Evolutionary conservation across 208 protist species (phyloP), one percentile per base, ranked within the genome.

Genomic region (Leishmania arabica): DNA sequence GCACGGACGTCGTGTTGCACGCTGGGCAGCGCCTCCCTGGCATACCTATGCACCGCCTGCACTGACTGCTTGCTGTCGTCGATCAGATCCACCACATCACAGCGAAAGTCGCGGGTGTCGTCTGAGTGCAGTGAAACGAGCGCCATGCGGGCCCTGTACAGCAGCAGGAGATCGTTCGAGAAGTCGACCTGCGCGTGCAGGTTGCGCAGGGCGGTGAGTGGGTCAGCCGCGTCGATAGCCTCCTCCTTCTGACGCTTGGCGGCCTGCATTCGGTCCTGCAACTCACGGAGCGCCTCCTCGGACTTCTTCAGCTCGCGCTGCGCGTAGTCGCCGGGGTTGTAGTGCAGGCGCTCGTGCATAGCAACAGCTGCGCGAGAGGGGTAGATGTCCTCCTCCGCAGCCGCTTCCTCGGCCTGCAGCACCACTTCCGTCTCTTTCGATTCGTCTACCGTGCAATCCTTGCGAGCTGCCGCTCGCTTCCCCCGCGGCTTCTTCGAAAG

Each of bases 161-260:
- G 87, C 27, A 95, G 85, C 72, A 96, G 83, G 62, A 96, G 49
- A 72, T 96, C 93, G 80, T 96, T 96, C 13, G 88, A 92, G 79
- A 95, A 87, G 86, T 96, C 91, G n/a, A 95, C 90, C 87, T 97
- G 91, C 0, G 89, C 85, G 83, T 91, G 90, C 27, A 95, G 84
- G 80, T 85, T 87, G 64, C 87, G 86, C 60, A 97, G 86, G 6
- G 92, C 91, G 0, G 89, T 89, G 73, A 86, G 85, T 21, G 91
- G 90, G 58, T 92, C 75, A 47, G 77, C 82, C 7, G 83, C 75
- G 64, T 95, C 90, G 49, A 97, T 91, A 27, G 91, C 91, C 42
- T 54, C 72, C 81, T 95, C 93, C 84, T 95, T 95, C 58, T 85
- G 53, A n/a, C 84, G 47, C 77, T 92, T 91, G 31, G 79, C 86